Base-by-base conservation (phyloP, 2,329 filamentous ascomycete genomes). In the Sporothrix protearum region DNA sequence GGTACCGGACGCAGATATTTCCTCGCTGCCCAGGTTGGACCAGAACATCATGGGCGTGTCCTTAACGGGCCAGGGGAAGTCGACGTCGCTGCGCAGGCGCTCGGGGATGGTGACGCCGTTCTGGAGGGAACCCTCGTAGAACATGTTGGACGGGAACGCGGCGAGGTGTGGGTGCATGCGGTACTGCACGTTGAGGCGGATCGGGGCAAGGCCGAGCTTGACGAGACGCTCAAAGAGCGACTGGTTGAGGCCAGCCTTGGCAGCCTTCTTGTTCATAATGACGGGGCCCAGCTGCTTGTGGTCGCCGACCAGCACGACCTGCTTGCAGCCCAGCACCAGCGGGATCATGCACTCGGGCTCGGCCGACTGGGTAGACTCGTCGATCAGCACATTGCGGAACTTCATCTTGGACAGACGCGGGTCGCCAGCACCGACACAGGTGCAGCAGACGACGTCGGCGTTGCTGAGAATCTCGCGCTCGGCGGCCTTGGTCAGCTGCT, bases 21-120 rank as follows among this genome's bases (percentile, higher is more conserved):
- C 96, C 81, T 99, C 96, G 73, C 96, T 97, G 73, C 96, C 96
- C 71, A 97, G 85, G 79, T 99, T 99, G 33, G 94, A 97, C 96
- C 96, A 99, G 83, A 99, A 99, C 96, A 98, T 98, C 96, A 99
- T 99, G 2, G 96, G 96, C 76, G 90, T 93, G 79, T 98, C 95
- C 25, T 86, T 88, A 39, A 97, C 93, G 2, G 96, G 96, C 96
- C 96, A 99, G 14, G 96, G 96, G 80, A 99, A 99, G 80, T 99
- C 96, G 36, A 99, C 93, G 77, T 99, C 95, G 75, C 91, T 91
- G 74, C 95, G 91, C 74, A 98, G 86, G 73, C 96, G 91, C 78
- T 97, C 91, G 76, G 93, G 90, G 79, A 92, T 92, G 0, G 94
- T 97, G 63, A 99, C 93, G 78, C 96, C 96, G 76, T 99, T 99